phyloP scores from a whole-genome alignment of 495 filamentous ascomycete species.

The Penicillium subrubescens region DNA sequence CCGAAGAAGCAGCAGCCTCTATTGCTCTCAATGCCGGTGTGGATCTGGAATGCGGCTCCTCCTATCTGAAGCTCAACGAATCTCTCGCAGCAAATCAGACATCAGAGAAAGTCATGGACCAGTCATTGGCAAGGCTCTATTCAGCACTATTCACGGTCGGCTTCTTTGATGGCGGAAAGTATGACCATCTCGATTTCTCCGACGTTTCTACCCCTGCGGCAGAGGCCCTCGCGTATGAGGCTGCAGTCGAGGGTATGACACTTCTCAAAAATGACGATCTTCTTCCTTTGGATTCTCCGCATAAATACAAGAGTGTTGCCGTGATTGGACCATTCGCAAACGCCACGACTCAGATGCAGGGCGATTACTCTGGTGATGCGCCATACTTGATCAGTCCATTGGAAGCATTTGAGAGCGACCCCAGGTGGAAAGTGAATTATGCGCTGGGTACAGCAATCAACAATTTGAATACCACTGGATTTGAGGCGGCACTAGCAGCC shows the following conservation, averaged over 20 bases:
- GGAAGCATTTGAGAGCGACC: slow-evolving; percentile 44
- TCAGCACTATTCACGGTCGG: slow-evolving; percentile 53
- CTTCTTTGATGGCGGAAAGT: slow-evolving; percentile 50
- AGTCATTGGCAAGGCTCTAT: slow-evolving; percentile 28
- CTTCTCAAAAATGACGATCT: slow-evolving; percentile 59
- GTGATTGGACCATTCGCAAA: slow-evolving; percentile 57
- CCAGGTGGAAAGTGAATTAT: slow-evolving; percentile 47
- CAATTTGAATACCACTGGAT: slow-evolving; percentile 38
- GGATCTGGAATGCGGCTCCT: slow-evolving; percentile 54
- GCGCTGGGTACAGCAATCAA: slow-evolving; percentile 42
- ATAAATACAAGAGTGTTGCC: slow-evolving; percentile 35
- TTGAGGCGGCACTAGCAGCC: slow-evolving; percentile 38
- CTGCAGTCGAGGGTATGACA: slow-evolving; percentile 54
- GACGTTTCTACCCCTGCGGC: slow-evolving; percentile 50
- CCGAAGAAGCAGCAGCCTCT: slow-evolving; percentile 47
- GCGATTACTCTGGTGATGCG: slow-evolving; percentile 55
- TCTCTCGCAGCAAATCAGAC: not conserved
- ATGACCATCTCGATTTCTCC: slow-evolving; percentile 1
- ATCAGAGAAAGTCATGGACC: not conserved
- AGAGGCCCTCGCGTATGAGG: slow-evolving; percentile 50
- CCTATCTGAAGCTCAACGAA: slow-evolving; percentile 36
- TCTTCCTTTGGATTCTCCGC: slow-evolving; percentile 43
- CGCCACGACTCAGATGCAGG: slow-evolving; percentile 58
- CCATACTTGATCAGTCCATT: slow-evolving; percentile 52
- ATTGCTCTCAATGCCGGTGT: slow-evolving; percentile 55